These are phyloP conservation scores for Eutypa lata DNA, from an alignment of 2,329 filamentous ascomycete species.

Conservation along the genomic window DNA sequence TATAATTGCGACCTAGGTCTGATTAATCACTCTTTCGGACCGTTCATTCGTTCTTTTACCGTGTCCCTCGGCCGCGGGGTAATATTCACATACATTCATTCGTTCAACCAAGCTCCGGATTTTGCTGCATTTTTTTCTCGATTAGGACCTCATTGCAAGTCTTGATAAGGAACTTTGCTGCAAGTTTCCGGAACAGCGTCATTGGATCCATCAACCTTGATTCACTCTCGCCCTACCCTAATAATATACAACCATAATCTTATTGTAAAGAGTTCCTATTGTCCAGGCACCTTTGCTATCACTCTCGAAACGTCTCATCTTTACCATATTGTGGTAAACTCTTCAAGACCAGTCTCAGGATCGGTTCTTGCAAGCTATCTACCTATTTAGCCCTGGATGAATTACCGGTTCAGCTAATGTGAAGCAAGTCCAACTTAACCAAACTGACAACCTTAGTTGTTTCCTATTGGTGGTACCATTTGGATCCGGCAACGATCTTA, in stretches of 20 bases:
- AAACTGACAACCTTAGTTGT: too few species aligned
- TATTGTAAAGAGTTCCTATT: background rate
- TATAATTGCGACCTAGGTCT: slow-evolving; percentile 11
- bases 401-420: background rate
- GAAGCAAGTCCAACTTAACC: background rate
- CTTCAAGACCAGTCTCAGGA: background rate
- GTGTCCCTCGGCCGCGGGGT: slow-evolving; percentile 10
- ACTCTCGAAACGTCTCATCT: background rate
- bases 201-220: background rate
- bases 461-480: background rate
- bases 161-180: slow-evolving; percentile 10
- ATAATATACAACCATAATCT: background rate
- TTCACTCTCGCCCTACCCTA: background rate
- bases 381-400: background rate
- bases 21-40: slow-evolving; percentile 13
- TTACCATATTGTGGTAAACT: background rate
- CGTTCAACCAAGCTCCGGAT: slow-evolving; percentile 12
- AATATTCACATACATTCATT: slow-evolving; percentile 7
- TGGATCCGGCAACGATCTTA: background rate
- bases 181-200: slow-evolving; percentile 8
- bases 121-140: slow-evolving; percentile 12
- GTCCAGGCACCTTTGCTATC: background rate
- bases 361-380: background rate
- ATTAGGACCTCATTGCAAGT: slow-evolving; percentile 13
- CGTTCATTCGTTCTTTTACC: slow-evolving; percentile 12